phyloP scores from a whole-genome alignment of 306 rosid genomes.

The Heteromeles arbutifolia region DNA sequence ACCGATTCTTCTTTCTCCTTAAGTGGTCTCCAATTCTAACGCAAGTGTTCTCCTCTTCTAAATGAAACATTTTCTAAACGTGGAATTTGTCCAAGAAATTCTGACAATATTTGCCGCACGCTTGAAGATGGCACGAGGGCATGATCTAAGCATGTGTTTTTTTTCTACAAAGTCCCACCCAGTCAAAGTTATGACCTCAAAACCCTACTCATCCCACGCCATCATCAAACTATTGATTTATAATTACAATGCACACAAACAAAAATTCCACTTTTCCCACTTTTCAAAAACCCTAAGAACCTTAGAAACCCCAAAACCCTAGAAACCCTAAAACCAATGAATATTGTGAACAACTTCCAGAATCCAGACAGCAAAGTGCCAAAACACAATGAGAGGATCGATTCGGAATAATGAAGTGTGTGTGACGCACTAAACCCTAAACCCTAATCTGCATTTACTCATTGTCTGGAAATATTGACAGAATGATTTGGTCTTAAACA shows the following conservation, averaged over 20 bases:
- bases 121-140: slow-evolving; percentile 1
- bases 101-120: slow-evolving; percentile 15
- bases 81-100: not conserved
- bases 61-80: not conserved
- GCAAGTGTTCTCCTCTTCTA: not conserved
- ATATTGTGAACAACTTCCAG: not conserved
- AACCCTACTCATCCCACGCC: not conserved
- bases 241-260: not conserved
- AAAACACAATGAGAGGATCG: not conserved
- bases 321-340: not conserved
- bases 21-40: too few relatives aligned
- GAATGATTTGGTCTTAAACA: not conserved
- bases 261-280: not conserved
- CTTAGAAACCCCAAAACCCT: not conserved
- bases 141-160: not conserved
- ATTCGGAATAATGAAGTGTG: not conserved
- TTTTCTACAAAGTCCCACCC: not conserved
- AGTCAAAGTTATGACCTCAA: not conserved
- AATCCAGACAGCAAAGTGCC: not conserved
- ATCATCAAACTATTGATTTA: not conserved
- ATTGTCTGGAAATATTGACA: not conserved
- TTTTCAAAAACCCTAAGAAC: not conserved
- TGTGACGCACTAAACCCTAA: not conserved
- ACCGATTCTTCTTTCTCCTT: too few relatives aligned
- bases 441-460: not conserved